phyloP scores from a whole-genome alignment of 2,329 filamentous ascomycete genomes.

The Colletotrichum eremochloae region DNA sequence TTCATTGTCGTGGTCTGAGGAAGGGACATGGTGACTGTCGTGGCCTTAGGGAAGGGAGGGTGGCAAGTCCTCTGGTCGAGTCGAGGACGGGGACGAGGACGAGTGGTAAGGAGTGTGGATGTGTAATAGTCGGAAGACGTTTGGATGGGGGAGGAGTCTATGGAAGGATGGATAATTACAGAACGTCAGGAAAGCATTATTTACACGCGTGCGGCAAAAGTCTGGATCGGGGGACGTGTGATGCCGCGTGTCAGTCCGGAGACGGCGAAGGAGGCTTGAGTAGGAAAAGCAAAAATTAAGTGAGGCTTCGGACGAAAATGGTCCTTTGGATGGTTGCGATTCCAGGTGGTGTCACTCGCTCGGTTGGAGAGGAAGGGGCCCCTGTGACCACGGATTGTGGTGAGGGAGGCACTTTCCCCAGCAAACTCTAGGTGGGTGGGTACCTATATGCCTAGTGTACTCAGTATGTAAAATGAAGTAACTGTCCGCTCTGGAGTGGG shows the following conservation, averaged over 20 bases:
- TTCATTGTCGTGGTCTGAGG: slow-evolving; percentile 52
- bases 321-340: slow-evolving; percentile 34
- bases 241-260: slow-evolving; percentile 31
- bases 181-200: slow-evolving; percentile 5
- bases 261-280: slow-evolving; percentile 9
- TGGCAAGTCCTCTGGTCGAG: slow-evolving; percentile 46
- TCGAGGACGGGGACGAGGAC: background rate
- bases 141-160: background rate
- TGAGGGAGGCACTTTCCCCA: background rate
- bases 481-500: background rate
- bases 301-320: slow-evolving; percentile 26
- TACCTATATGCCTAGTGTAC: no score
- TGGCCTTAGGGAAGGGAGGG: slow-evolving; percentile 48
- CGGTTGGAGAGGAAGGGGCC: background rate
- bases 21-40: slow-evolving; percentile 54
- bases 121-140: background rate
- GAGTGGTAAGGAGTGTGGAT: background rate
- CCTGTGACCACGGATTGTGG: background rate
- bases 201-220: slow-evolving; percentile 14
- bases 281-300: background rate
- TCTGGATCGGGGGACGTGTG: background rate
- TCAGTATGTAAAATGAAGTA: no score
- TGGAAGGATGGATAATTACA: slow-evolving; percentile 8
- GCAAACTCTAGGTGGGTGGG: background rate
- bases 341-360: background rate